phyloP scores from a whole-genome alignment of 1,139 yeast genomes.

The Pichia sp. region DNA sequence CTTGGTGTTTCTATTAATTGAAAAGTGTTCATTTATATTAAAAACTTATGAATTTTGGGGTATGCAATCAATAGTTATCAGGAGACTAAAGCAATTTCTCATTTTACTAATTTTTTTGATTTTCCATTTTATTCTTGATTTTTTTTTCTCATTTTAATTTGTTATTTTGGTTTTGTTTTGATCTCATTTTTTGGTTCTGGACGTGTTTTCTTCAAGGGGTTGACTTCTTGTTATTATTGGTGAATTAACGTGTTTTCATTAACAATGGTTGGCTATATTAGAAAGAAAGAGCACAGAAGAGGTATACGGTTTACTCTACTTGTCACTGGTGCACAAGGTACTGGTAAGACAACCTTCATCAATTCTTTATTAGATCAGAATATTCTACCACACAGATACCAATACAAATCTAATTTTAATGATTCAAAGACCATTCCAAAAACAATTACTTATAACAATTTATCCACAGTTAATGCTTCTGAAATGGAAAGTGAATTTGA shows the following conservation, averaged over 20 bases:
- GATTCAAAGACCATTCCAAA: constrained; percentile 31
- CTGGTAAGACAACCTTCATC: constrained; percentile 79
- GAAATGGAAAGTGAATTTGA: constrained; percentile 37
- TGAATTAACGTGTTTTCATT: background rate
- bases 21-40: no score
- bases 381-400: constrained; percentile 53
- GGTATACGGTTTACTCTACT: constrained; percentile 77
- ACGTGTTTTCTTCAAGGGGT: background rate
- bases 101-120: background rate
- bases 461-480: constrained; percentile 33
- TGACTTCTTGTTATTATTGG: background rate
- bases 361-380: constrained; percentile 65
- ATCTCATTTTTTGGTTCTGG: background rate
- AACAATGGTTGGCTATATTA: constrained; percentile 18
- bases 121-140: background rate
- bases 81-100: background rate
- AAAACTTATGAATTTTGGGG: no score
- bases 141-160: background rate
- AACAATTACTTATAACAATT: constrained; percentile 42
- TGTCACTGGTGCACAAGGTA: constrained; percentile 71
- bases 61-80: background rate
- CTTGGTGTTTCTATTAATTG: no score
- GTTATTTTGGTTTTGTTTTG: background rate
- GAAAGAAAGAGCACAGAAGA: constrained; percentile 72
- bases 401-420: constrained; percentile 22